Evolutionary conservation across 1,284 basidiomycete genomes (phyloP).

Genomic region (Ustilago lituana): DNA sequence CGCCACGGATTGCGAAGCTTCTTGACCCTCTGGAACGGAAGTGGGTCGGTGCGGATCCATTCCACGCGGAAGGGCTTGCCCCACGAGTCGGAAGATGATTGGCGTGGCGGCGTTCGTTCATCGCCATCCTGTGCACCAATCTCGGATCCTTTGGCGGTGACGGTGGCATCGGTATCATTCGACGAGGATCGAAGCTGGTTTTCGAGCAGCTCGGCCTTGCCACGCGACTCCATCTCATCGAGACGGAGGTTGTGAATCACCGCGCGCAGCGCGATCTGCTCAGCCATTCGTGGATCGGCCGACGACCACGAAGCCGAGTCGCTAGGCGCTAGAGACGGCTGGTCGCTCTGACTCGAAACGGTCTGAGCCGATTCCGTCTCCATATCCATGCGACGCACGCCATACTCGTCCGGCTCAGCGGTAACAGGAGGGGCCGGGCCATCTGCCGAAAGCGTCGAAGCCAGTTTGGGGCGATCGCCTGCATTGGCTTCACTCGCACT

Average conservation of each 20-base stretch:
- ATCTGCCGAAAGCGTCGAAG: slow-evolving; percentile 13
- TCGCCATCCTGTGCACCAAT: slow-evolving; percentile 6
- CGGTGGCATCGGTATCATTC: slow-evolving; percentile 36
- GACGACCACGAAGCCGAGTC: slow-evolving; percentile 57
- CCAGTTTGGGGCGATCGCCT: slow-evolving; percentile 20
- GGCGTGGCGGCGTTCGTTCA: slow-evolving; percentile 26
- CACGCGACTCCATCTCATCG: slow-evolving; percentile 51
- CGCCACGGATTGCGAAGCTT: slow-evolving; percentile 93
- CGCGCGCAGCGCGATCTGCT: slow-evolving; percentile 69
- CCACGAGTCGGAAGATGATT: slow-evolving; percentile 46
- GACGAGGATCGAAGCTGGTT: slow-evolving; percentile 41
- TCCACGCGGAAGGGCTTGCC: slow-evolving; percentile 78
- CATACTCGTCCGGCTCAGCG: slow-evolving; percentile 41
- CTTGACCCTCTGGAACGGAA: slow-evolving; percentile 82
- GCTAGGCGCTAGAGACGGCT: slow-evolving; percentile 34
- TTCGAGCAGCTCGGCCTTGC: slow-evolving; percentile 52
- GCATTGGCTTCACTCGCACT: slow-evolving; percentile 1
- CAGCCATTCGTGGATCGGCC: slow-evolving; percentile 43
- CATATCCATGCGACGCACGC: slow-evolving; percentile 47
- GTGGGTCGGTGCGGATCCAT: slow-evolving; percentile 79
- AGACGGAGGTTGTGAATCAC: slow-evolving; percentile 62
- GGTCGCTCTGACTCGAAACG: slow-evolving; percentile 26
- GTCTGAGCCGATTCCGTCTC: slow-evolving; percentile 25
- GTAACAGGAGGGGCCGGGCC: slow-evolving; percentile 2
- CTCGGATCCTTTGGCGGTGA: slow-evolving; percentile 9